phyloP scores from a whole-genome alignment of 208 protist species.

The Zelonia costaricensis region DNA sequence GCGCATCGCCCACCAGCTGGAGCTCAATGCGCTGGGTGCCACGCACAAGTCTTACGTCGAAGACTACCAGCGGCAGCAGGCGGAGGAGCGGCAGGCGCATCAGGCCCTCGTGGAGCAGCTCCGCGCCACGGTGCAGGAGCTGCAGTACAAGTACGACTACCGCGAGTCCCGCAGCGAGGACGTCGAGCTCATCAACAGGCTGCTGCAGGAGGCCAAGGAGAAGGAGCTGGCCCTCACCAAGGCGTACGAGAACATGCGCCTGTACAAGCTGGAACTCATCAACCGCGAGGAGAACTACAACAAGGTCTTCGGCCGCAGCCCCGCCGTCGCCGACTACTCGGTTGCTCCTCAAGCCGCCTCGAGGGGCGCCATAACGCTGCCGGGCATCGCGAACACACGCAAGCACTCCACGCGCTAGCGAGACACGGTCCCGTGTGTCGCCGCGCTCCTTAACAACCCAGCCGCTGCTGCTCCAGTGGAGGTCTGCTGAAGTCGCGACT shows the following conservation, averaged over 20 bases:
- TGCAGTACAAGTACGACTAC: slow-evolving; percentile 91
- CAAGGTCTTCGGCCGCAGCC: slow-evolving; percentile 89
- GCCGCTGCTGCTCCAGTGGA: too few relatives aligned
- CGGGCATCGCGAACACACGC: neutral
- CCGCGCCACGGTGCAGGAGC: slow-evolving; percentile 41
- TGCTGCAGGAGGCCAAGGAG: slow-evolving; percentile 73
- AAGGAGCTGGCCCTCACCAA: slow-evolving; percentile 81
- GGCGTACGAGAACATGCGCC: slow-evolving; percentile 86
- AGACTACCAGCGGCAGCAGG: slow-evolving; percentile 45
- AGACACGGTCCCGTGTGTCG: too few relatives aligned
- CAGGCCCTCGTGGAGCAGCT: slow-evolving; percentile 45
- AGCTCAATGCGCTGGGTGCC: slow-evolving; percentile 31
- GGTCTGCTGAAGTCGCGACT: too few relatives aligned
- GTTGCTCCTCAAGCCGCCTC: slow-evolving; percentile 7
- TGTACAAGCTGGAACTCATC: slow-evolving; percentile 94
- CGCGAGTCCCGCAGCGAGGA: slow-evolving; percentile 91
- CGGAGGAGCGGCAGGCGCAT: slow-evolving; percentile 37
- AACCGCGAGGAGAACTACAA: slow-evolving; percentile 96
- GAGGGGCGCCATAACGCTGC: slow-evolving; percentile 11
- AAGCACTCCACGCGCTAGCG: slow-evolving; percentile 16
- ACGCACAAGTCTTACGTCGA: slow-evolving; percentile 58
- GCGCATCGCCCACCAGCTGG: slow-evolving; percentile 24
- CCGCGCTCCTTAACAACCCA: too few relatives aligned
- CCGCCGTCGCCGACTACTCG: slow-evolving; percentile 42
- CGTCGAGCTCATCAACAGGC: slow-evolving; percentile 85